Conservation (phyloP, 2,329 filamentous ascomycete genomes). For the Tetracladium maxilliforme region DNA sequence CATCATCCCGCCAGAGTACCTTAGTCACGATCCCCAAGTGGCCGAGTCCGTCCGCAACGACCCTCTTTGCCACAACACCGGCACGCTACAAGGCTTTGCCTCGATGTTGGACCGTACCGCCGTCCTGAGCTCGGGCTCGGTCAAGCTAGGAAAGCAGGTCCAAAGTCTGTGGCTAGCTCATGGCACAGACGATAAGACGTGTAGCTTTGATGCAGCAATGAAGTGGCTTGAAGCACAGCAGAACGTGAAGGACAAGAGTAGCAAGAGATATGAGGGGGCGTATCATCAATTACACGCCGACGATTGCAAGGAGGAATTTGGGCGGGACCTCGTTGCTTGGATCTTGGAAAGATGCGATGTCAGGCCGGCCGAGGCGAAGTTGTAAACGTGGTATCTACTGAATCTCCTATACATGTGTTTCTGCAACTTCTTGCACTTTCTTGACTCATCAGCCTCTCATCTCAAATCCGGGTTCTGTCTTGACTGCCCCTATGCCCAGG, state of each 20-base stretch:
- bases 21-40: conserved; percentile 54
- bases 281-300: conserved; percentile 64
- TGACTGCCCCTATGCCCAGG: too few relatives aligned
- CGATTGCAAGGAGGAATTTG: conserved; percentile 33
- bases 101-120: conserved; percentile 62
- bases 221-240: conserved; percentile 41
- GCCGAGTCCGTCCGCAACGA: conserved; percentile 48
- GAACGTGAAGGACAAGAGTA: conserved; percentile 50
- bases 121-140: conserved; percentile 39
- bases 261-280: conserved; percentile 61
- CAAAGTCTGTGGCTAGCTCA: conserved; percentile 58
- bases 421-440: too few relatives aligned
- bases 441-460: too few relatives aligned
- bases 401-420: too few relatives aligned
- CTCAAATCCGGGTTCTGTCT: too few relatives aligned
- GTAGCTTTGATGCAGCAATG: conserved; percentile 49
- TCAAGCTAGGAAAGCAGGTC: conserved; percentile 36
- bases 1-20: conserved; percentile 43
- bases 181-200: conserved; percentile 59
- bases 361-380: too few relatives aligned
- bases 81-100: conserved; percentile 69
- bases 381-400: too few relatives aligned
- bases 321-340: too few relatives aligned
- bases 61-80: conserved; percentile 63
- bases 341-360: too few relatives aligned